A percentile compares a stretch with the other conserved stretches of the same genome.
These are phyloP conservation scores for Arabidopsis hybrid DNA, from an alignment of 441 rosid genomes.

Conservation along the genomic window DNA sequence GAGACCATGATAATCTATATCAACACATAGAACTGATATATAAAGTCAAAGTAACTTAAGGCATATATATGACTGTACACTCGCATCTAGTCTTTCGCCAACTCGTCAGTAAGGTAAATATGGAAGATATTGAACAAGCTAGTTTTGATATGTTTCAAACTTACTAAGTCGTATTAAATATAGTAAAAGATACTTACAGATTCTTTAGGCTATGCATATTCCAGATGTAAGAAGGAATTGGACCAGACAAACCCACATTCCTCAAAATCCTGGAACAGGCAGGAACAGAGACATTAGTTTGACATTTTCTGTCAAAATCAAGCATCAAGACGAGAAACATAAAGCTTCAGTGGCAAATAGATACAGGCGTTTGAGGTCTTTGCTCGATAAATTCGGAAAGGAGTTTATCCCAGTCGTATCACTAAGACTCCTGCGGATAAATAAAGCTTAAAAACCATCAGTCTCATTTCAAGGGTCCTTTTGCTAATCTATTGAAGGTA, in stretches of 20 bases:
- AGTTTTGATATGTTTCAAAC: not conserved
- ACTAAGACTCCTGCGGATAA: slow-evolving; percentile 27
- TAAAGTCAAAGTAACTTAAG: too few relatives aligned
- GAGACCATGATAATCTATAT: too few relatives aligned
- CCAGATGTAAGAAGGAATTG: slow-evolving; percentile 41
- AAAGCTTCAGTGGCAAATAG: not conserved
- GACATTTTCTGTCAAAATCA: not conserved
- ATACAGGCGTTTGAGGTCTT: slow-evolving; percentile 4
- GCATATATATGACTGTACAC: too few relatives aligned
- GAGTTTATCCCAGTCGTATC: slow-evolving; percentile 32
- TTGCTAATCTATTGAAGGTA: not conserved
- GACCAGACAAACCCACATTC: slow-evolving; percentile 32
- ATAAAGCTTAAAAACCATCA: slow-evolving; percentile 1
- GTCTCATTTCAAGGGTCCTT: not conserved
- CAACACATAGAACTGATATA: too few relatives aligned
- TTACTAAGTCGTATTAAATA: not conserved
- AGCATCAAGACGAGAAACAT: too few relatives aligned
- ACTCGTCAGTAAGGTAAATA: too few relatives aligned
- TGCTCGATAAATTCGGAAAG: slow-evolving; percentile 35
- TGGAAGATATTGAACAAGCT: slow-evolving; percentile 1
- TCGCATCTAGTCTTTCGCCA: too few relatives aligned
- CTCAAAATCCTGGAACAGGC: slow-evolving; percentile 39
- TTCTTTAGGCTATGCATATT: not conserved
- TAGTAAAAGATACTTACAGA: slow-evolving; percentile 28
- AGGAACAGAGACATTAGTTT: not conserved